phyloP scores from a whole-genome alignment of 139 green algal genomes.

The Chlorella sp. region DNA sequence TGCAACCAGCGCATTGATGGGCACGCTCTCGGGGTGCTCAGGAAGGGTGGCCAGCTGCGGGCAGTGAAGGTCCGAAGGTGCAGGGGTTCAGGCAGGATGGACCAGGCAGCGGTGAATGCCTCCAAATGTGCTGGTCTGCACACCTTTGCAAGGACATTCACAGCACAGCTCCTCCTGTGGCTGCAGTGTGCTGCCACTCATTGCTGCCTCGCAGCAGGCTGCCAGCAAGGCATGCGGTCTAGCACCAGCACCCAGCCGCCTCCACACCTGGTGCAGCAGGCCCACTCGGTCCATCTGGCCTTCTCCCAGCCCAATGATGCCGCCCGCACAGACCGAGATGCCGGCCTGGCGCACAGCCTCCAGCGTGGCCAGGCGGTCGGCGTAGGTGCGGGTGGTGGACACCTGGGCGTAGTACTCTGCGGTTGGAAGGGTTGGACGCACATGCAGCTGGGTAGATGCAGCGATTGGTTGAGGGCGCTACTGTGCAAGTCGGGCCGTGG shows the following conservation, averaged over 20 bases:
- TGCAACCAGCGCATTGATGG: slow-evolving; percentile 97
- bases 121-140: no score
- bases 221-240: no score
- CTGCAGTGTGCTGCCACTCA: no score
- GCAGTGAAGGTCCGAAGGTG: not conserved
- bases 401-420: slow-evolving; percentile 95
- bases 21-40: slow-evolving; percentile 96
- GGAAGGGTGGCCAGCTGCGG: slow-evolving; percentile 94
- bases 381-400: slow-evolving; percentile 93
- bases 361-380: slow-evolving; percentile 93
- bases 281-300: slow-evolving; percentile 82
- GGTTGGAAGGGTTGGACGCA: not conserved
- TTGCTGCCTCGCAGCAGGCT: no score
- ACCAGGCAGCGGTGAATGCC: no score
- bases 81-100: no score
- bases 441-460: not conserved
- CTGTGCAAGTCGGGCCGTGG: no score
- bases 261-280: slow-evolving; percentile 76
- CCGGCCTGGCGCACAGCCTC: slow-evolving; percentile 89
- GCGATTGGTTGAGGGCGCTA: no score
- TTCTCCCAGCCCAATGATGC: slow-evolving; percentile 96
- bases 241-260: no score
- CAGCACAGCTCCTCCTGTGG: no score
- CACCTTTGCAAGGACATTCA: no score
- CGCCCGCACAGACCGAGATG: slow-evolving; percentile 96